These are phyloP conservation scores for Solanum etuberosum DNA, from an alignment of 257 asterid genomes.

Conservation along the genomic window DNA sequence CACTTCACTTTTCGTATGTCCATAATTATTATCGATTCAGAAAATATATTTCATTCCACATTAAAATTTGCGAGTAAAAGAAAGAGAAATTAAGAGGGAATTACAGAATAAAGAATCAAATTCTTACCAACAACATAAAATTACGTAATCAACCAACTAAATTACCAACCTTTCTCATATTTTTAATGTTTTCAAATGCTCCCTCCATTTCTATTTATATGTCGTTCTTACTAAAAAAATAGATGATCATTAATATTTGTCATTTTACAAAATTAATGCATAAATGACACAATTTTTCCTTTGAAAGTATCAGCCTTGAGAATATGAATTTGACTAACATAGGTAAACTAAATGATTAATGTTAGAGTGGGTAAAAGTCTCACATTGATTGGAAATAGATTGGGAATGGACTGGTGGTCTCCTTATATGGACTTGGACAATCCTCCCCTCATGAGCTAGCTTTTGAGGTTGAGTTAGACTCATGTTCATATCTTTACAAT, in stretches of 20 bases:
- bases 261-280: no score
- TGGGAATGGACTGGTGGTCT: no score
- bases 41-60: neutral
- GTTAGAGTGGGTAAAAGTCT: no score
- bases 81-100: neutral
- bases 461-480: no score
- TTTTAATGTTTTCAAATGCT: neutral
- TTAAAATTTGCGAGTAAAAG: neutral
- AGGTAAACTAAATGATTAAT: neutral
- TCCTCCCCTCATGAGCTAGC: no score
- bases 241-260: neutral
- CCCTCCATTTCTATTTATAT: neutral
- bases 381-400: no score
- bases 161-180: no score
- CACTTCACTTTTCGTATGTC: neutral
- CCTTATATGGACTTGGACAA: no score
- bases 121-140: neutral
- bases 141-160: neutral
- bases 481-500: no score
- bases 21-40: neutral
- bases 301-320: neutral
- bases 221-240: no score
- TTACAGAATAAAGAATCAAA: neutral
- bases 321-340: no score
- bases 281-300: no score